Evolutionary conservation across 2,329 filamentous ascomycete species (phyloP).

Genomic region (Phymatotrichopsis omnivora): DNA sequence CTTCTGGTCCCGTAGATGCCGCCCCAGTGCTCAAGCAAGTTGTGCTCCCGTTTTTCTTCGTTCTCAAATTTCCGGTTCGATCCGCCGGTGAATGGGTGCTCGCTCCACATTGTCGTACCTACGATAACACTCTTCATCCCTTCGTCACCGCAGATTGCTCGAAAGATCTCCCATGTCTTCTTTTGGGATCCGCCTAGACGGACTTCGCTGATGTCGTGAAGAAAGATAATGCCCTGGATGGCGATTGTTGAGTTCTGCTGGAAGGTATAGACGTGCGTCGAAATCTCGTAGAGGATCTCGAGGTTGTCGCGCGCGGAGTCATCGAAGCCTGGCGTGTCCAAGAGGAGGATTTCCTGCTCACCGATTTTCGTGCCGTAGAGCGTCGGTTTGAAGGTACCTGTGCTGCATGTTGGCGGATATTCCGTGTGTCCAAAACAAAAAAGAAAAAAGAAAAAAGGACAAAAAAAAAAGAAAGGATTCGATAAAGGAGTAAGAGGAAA

Average conservation of each 20-base stretch:
- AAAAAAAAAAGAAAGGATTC: too few relatives aligned
- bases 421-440: too few relatives aligned
- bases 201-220: slow-evolving; percentile 14
- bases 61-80: slow-evolving; percentile 1
- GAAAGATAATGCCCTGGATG: slow-evolving; percentile 13
- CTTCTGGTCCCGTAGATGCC: slow-evolving; percentile 7
- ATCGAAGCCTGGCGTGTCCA: slow-evolving; percentile 28
- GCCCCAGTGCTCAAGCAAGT: slow-evolving; percentile 7
- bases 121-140: slow-evolving; percentile 17
- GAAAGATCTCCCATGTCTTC: slow-evolving; percentile 17
- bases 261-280: slow-evolving; percentile 5
- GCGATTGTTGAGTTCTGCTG: neutral
- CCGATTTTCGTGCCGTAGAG: slow-evolving; percentile 18
- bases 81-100: neutral
- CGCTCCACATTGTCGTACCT: slow-evolving; percentile 18
- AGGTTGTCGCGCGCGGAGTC: slow-evolving; percentile 26
- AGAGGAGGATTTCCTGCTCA: slow-evolving; percentile 18
- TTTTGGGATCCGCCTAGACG: slow-evolving; percentile 9
- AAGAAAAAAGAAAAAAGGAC: too few relatives aligned
- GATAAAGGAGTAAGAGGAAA: too few relatives aligned
- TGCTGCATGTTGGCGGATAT: neutral
- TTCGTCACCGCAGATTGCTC: slow-evolving; percentile 6
- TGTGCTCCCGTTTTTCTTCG: slow-evolving; percentile 7
- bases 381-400: slow-evolving; percentile 20
- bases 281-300: slow-evolving; percentile 24